Conservation (phyloP, 805 yeast genomes). For the Brettanomyces nanus region DNA sequence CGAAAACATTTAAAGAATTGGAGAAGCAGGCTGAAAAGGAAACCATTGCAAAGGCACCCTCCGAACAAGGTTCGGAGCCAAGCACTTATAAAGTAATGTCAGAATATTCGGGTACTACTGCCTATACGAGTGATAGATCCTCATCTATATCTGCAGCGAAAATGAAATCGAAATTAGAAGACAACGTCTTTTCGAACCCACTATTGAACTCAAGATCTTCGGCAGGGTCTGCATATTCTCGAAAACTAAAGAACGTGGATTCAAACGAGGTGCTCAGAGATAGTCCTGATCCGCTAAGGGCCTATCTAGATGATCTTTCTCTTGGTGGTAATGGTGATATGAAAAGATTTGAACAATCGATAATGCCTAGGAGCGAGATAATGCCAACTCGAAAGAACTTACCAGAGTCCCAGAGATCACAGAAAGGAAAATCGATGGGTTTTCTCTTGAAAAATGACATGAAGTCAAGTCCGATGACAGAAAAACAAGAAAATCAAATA, state of each 20-base stretch:
- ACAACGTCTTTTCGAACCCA: constrained; percentile 1
- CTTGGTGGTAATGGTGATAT: constrained; percentile 35
- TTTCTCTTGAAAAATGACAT: background rate
- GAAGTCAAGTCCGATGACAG: too few species aligned
- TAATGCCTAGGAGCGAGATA: too few species aligned
- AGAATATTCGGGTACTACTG: constrained; percentile 25
- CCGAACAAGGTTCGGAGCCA: constrained; percentile 17
- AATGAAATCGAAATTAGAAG: background rate
- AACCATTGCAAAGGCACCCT: background rate
- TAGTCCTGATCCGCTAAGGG: constrained; percentile 41
- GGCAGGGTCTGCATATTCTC: background rate
- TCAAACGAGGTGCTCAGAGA: background rate
- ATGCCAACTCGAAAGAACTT: background rate
- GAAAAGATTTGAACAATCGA: constrained; percentile 30
- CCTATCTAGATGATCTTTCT: constrained; percentile 40
- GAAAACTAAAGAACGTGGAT: background rate
- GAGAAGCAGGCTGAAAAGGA: constrained; percentile 17
- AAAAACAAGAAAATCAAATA: background rate
- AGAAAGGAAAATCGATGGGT: constrained; percentile 1
- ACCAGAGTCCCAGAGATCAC: background rate
- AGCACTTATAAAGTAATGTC: constrained; percentile 23
- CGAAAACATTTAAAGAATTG: constrained; percentile 23
- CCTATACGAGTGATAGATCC: constrained; percentile 19
- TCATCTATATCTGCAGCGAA: constrained; percentile 10
- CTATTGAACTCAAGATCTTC: background rate